A percentile compares a stretch with the other conserved stretches of the same genome.
Conservation (phyloP, 768 basidiomycete species). For the Termitomyces sp. region DNA sequence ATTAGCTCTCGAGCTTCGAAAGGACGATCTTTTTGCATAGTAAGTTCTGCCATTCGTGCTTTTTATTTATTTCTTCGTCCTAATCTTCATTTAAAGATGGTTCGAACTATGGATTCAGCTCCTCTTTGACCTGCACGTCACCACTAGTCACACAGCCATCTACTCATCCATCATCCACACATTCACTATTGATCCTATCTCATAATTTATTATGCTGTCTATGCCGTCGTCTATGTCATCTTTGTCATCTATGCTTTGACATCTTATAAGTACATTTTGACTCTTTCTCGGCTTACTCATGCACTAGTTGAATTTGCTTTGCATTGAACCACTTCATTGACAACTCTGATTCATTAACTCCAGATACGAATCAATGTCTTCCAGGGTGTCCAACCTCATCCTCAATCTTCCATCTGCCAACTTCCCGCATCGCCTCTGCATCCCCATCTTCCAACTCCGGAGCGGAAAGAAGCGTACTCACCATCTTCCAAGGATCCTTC, state of each 20-base stretch:
- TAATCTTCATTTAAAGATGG: not conserved
- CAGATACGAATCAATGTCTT: slow-evolving; percentile 40
- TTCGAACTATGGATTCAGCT: not conserved
- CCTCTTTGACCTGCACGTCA: too few relatives aligned
- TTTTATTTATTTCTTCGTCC: not conserved
- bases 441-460: slow-evolving; percentile 70
- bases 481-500: slow-evolving; percentile 92
- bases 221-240: not conserved
- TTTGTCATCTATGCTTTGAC: not conserved
- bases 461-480: slow-evolving; percentile 59
- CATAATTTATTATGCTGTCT: slow-evolving; percentile 7
- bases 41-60: not conserved
- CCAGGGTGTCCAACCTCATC: slow-evolving; percentile 59
- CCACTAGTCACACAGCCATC: not conserved
- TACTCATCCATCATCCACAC: not conserved
- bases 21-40: slow-evolving; percentile 12
- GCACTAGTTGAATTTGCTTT: not conserved
- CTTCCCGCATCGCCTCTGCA: slow-evolving; percentile 78
- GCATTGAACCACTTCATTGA: not conserved
- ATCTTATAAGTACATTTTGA: too few relatives aligned
- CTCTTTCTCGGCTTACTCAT: too few relatives aligned
- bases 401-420: slow-evolving; percentile 85
- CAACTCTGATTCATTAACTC: not conserved
- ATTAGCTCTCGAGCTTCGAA: slow-evolving; percentile 23
- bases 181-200: not conserved